These are phyloP conservation scores for Phylloporus scabripes DNA, from an alignment of 768 basidiomycete genomes.

Conservation along the genomic window DNA sequence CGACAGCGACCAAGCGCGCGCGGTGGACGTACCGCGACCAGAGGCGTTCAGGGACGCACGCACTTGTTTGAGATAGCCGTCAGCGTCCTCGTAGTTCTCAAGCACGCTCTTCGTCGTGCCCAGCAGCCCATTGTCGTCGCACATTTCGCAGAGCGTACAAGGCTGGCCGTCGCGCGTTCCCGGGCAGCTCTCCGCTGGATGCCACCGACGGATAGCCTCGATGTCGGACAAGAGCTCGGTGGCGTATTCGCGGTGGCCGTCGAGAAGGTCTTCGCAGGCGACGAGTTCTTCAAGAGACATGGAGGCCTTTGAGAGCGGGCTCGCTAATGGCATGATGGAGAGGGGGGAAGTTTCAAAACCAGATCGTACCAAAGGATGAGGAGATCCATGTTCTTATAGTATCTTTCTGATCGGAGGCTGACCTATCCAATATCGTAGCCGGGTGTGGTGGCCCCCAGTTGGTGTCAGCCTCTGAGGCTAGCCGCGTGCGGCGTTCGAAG, in stretches of 20 bases:
- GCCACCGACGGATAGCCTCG: slow-evolving; percentile 1
- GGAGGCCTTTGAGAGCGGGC: neutral
- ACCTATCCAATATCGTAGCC: neutral
- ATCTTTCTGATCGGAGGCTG: slow-evolving; percentile 8
- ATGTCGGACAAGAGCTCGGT: slow-evolving; percentile 8
- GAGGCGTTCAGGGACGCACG: slow-evolving; percentile 1
- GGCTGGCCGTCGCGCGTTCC: neutral
- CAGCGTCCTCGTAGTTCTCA: slow-evolving; percentile 2
- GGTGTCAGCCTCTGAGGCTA: slow-evolving; percentile 4
- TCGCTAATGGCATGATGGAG: slow-evolving; percentile 1
- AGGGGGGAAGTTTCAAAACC: neutral
- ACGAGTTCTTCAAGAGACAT: slow-evolving; percentile 14
- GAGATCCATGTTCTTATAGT: neutral
- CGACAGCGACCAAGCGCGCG: neutral
- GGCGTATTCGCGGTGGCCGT: slow-evolving; percentile 6
- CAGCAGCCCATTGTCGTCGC: slow-evolving; percentile 4
- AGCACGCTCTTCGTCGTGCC: slow-evolving; percentile 5
- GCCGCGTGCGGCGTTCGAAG: too few species aligned
- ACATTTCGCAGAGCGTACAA: slow-evolving; percentile 13
- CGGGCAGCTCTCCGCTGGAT: slow-evolving; percentile 1
- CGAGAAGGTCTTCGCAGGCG: slow-evolving; percentile 13
- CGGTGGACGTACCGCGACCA: slow-evolving; percentile 1
- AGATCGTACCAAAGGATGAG: too few species aligned
- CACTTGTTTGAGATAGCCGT: slow-evolving; percentile 2
- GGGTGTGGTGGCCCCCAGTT: neutral